Evolutionary conservation across 768 basidiomycete species (phyloP).

Genomic region (Tricholoma hemisulphureum): DNA sequence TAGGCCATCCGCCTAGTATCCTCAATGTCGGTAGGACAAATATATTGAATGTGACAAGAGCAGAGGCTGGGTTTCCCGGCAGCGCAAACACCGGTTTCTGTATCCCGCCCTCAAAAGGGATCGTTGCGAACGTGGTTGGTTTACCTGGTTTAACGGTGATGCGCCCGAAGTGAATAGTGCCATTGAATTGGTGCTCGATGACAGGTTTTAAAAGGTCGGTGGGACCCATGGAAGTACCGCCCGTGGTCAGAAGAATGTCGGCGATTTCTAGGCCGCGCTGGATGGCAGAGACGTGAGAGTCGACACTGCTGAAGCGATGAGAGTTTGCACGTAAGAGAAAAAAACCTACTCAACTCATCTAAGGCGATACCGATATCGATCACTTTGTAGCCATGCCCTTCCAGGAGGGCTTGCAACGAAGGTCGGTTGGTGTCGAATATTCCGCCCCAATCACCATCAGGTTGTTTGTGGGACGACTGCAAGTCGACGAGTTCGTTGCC

Average conservation of each 20-base stretch:
- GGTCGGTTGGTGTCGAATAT: slow-evolving; percentile 89
- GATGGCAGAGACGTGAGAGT: slow-evolving; percentile 58
- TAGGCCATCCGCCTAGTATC: slow-evolving; percentile 66
- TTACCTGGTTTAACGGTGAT: slow-evolving; percentile 84
- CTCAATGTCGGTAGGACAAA: slow-evolving; percentile 83
- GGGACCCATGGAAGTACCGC: slow-evolving; percentile 90
- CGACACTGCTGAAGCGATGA: slow-evolving; percentile 38
- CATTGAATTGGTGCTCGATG: slow-evolving; percentile 74
- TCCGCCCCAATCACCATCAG: slow-evolving; percentile 54
- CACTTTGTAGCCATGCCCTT: slow-evolving; percentile 73
- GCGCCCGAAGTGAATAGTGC: slow-evolving; percentile 82
- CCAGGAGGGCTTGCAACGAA: slow-evolving; percentile 65
- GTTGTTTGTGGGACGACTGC: slow-evolving; percentile 36
- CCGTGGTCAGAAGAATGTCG: slow-evolving; percentile 81
- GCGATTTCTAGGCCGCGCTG: slow-evolving; percentile 55
- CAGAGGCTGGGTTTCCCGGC: slow-evolving; percentile 87
- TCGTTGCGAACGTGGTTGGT: slow-evolving; percentile 85
- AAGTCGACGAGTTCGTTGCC: slow-evolving; percentile 80
- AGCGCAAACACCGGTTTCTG: slow-evolving; percentile 76
- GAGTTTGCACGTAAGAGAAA: background rate
- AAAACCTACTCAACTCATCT: slow-evolving; percentile 54
- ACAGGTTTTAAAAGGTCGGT: slow-evolving; percentile 86
- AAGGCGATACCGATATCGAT: slow-evolving; percentile 78
- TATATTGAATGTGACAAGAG: slow-evolving; percentile 80
- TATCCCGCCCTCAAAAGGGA: slow-evolving; percentile 44